Evolutionary conservation across 805 yeast genomes (phyloP), one percentile per base, ranked within the genome.

Genomic region (Kluyveromyces dobzhanskii): DNA sequence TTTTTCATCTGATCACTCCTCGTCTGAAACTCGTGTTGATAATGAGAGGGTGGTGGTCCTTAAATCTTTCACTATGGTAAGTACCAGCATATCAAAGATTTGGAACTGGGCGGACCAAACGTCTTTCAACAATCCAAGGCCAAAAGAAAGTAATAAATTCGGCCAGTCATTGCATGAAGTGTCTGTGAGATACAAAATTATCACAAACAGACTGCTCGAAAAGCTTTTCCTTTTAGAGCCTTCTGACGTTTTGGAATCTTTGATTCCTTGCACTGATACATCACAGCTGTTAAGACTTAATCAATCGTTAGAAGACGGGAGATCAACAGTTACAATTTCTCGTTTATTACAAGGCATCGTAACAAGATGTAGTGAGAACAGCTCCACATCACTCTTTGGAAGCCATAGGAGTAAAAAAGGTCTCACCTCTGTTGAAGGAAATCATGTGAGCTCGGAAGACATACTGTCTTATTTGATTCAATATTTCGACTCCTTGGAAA

Each of bases 261-360:
- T 88, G 42, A 69, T 85, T 13, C 55, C 56, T 13, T 50, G 59
- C 9, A 59, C 58, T 16, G 45, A 44, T 3, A 48, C 50, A 13
- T 49, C 56, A 4, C 44, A 44, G 19, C 44, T 51, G 4, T 48
- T 49, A 18, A 47, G 57, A 6, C 50, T 71, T 4, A 64, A 76
- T 10, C 86, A 84, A 55, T 79, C 83, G 2, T 62, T 88, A 35
- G 96, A 88, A 60, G 90, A 92, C 0, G 82, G 94, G 6, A 75
- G 84, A 46, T 83, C 94, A 0, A 83, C 78, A 41, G 50, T 75
- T 4, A 82, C 94, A 0, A 63, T 86, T 11, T 88, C 94, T 0
- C 71, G 74, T 48, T 62, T 87, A 4, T 66, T 85, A 47, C 68
- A 73, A 26, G 51, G 61, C 14, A 39, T 57, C 11, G 47, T 57